phyloP scores from a whole-genome alignment of 139 green algal genomes.

The Ostreobium quekettii region DNA sequence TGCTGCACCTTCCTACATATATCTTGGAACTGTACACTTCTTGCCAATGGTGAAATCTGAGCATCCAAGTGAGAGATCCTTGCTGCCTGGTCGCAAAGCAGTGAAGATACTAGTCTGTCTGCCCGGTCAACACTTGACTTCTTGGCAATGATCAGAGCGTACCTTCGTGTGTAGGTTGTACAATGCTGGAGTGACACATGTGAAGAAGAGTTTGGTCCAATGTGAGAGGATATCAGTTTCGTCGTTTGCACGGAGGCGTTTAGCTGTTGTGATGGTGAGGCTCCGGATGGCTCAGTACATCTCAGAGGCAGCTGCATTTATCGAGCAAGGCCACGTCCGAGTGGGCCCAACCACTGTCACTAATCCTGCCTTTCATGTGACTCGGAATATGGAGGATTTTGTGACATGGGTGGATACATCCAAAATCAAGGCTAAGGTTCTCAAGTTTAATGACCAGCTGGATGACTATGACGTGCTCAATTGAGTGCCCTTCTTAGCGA shows the following conservation, averaged over 20 bases:
- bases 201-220: conserved; percentile 88
- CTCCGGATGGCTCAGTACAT: conserved; percentile 89
- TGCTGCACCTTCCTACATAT: too few species aligned
- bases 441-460: conserved; percentile 14
- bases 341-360: conserved; percentile 88
- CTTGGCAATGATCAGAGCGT: not conserved
- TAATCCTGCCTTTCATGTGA: conserved; percentile 88
- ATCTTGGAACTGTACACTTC: too few species aligned
- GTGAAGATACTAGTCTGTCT: too few species aligned
- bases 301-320: conserved; percentile 83
- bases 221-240: conserved; percentile 82
- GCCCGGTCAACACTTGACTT: too few species aligned
- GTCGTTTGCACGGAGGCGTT: conserved; percentile 81
- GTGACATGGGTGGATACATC: conserved; percentile 76
- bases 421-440: conserved; percentile 18
- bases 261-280: conserved; percentile 90
- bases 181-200: conserved; percentile 84
- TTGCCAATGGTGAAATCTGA: too few species aligned
- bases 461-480: conserved; percentile 21
- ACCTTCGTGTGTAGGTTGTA: conserved; percentile 61
- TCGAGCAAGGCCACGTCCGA: conserved; percentile 93
- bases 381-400: conserved; percentile 90
- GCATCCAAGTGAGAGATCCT: too few species aligned
- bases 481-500: too few species aligned
- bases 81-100: too few species aligned